Base-by-base conservation (phyloP, 192 early-diverging fungal genomes). In the Phycomyces blakesleeanus region DNA sequence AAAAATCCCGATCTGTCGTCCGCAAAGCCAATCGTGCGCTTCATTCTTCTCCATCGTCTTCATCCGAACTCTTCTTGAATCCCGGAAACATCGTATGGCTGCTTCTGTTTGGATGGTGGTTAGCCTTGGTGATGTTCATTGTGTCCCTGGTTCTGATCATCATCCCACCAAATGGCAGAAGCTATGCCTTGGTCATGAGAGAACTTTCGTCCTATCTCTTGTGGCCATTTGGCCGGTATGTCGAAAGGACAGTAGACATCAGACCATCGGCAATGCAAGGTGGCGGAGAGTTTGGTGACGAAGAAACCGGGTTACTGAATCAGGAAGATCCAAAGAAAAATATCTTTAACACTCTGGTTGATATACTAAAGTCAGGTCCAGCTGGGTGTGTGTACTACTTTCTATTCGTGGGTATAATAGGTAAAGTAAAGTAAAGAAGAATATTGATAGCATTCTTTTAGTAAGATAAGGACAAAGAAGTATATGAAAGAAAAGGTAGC, bases 221-320 rank as follows among this genome's bases (percentile, higher is more conserved):
- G 21, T 96, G 93, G 92, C 96, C 96, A 2, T 98, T 98, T 83
- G 95, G 94, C 5, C 90, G 93, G 57, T 94, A 92, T 74, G 90
- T 97, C 11, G 91, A 91, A 62, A 82, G 86, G 20, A 29, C 53
- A 1, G 78, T 79, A 44, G 78, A 73, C 7, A 63, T 67, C 18
- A 52, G 42, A 24, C 71, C 71, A 3, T 57, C 65, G 0, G 29
- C 44, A 0, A n/a, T 73, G 39, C 50, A 49, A 3, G 51, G 37
- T 40, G 16, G 34, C 21, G 10, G 22, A 21, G 38, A 21, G 37
- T 8, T 10, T 53, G 51, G 38, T 9, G 50, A 59, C 18, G 51
- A 54, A 41, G 61, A 63, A 9, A 34, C 34, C n/a, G 50, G 51
- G 3, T 40, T 54, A 24, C 39, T 54, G 15, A 34, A 54, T 63